Base-by-base conservation (phyloP, 2,329 filamentous ascomycete species). In the Exserohilum turcica region DNA sequence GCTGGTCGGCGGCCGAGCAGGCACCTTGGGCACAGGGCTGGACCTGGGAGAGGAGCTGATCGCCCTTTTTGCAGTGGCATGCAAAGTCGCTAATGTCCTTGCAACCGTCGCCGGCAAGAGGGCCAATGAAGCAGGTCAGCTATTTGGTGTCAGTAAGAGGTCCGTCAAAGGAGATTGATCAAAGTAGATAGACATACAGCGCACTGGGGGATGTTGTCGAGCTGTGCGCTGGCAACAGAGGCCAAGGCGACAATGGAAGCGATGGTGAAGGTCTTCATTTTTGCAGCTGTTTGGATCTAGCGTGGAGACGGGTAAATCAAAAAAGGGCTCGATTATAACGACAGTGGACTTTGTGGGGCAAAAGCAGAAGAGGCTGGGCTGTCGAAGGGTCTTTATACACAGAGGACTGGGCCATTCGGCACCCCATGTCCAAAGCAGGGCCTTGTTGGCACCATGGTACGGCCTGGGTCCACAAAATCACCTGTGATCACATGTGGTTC, bases 11-110 rank as follows among this genome's bases (percentile, higher is more conserved):
- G 15, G 67, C 35, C 6, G 58, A 58, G 68, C 80, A 82, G 16
- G 72, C 72, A 31, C 68, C 64, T 65, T 79, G 47, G 24, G 82
- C 78, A 54, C 80, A 82, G 37, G 80, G 80, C 51, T 74, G 75
- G 53, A 81, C 74, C 38, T 65, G 49, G 37, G 59, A 48, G 40
- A 79, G 65, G 38, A 82, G 74, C 28, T 57, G n/a, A 31, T 71
- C 64, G 36, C 77, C 68, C 67, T 79, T 77, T 39, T 56, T 36
- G 48, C 53, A 56, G 43, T 66, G 63, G 53, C 63, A 66, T 31
- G 73, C 74, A 65, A 81, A 82, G 72, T 82, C 79, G 55, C 72
- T 75, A 29, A 81, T 62, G 12, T 50, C 13, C n/a, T 68, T 58
- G 73, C 80, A 82, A 54, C 79, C 79, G 59, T 80, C 78, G 27